Evolutionary conservation across 345 rosid species (phyloP).

Genomic region (Psidium friedrichsthalianum): DNA sequence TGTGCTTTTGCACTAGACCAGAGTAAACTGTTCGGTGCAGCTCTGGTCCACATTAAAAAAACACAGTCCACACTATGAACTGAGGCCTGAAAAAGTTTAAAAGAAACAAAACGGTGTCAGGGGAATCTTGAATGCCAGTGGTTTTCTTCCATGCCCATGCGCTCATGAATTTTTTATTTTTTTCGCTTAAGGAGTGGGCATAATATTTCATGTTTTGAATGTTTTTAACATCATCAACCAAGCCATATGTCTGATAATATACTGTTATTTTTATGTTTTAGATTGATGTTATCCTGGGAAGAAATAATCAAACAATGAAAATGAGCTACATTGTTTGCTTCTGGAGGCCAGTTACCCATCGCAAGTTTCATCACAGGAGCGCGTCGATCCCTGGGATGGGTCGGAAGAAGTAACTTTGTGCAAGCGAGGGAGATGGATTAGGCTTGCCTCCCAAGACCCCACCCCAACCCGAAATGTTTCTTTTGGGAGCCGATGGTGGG

Average conservation of each 20-base stretch:
- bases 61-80: not conserved
- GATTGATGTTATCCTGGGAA: constrained; percentile 40
- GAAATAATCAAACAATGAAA: constrained; percentile 50
- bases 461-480: constrained; percentile 11
- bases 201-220: not conserved
- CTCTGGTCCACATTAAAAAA: not conserved
- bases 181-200: not conserved
- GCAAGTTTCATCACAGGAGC: constrained; percentile 42
- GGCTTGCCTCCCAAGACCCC: constrained; percentile 19
- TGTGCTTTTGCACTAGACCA: not conserved
- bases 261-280: not conserved
- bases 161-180: not conserved
- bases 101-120: not conserved
- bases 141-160: not conserved
- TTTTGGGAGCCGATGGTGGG: constrained; percentile 34
- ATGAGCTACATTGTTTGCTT: constrained; percentile 49
- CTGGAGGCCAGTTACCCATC: constrained; percentile 32
- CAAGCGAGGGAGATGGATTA: constrained; percentile 17
- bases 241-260: not conserved
- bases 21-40: not conserved
- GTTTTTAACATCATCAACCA: not conserved
- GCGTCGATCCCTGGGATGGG: constrained; percentile 46
- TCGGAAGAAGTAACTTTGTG: constrained; percentile 19
- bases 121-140: not conserved
- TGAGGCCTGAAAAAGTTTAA: not conserved